Evolutionary conservation across 495 filamentous ascomycete species (phyloP), one percentile per base, ranked within the genome.

Genomic region (Hyaloscypha finlandica): DNA sequence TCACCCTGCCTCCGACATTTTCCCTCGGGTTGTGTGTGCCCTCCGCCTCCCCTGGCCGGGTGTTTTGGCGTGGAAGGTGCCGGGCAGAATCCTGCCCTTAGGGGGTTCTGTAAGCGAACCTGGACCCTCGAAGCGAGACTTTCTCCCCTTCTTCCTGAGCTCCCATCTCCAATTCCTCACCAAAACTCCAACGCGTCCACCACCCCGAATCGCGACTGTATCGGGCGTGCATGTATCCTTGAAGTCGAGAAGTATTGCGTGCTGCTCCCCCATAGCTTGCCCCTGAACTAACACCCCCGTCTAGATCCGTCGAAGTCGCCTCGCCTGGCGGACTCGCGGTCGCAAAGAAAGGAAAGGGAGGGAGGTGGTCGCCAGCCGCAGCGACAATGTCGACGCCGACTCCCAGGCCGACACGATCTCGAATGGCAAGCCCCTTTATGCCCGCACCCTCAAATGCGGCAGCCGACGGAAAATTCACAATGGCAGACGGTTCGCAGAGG

Each of bases 371-470:
- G 12, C 58, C 22, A 51, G 16, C 54, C 22, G 53, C 56, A 30
- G 33, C 30, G 20, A 63, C 55, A 48, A 69, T 61, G 58, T 39
- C 39, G 20, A 68, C 19, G 30, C 61, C 63, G 19, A 63, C 42
- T 45, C 45, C 59, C 30, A 20, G 63, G 37, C 65, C 69, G 16
- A 67, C 66, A 29, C 59, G 69, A 8, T 69, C 69, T 12, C 66
- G 71, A 51, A 45, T 52, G 16, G 83, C 86, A 66, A 89, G 85
- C 64, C 86, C 87, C 16, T 77, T 81, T 59, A 73, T 74, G 55
- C 71, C 72, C 6, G 66, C 77, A 35, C 77, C 75, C 33, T 74
- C 68, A 69, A 76, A 76, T 74, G 71, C 74, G 16, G 37, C 57
- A 16, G 16, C 54, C 6, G 66, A 63, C 29, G 16, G 29, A 55